These are phyloP conservation scores for Asterionellopsis glacialis DNA, from an alignment of 108 stramenopile species.

Conservation along the genomic window DNA sequence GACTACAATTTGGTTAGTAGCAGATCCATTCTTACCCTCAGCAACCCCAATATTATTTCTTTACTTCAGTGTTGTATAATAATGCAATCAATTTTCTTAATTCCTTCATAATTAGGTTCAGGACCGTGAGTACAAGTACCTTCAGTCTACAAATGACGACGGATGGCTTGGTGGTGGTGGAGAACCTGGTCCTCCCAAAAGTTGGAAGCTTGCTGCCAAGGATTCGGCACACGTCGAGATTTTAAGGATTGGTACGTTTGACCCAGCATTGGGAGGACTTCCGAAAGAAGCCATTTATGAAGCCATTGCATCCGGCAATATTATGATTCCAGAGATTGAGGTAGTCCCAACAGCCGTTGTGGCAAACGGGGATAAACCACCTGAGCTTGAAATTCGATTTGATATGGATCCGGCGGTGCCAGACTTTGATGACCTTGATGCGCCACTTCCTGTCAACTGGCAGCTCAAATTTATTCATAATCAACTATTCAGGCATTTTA, in stretches of 20 bases:
- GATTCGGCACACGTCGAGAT: constrained; percentile 87
- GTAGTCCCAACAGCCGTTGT: constrained; percentile 82
- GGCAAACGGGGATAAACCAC: constrained; percentile 71
- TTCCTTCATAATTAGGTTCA: background rate
- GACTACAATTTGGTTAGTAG: constrained; percentile 47
- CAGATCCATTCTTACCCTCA: background rate
- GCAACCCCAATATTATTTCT: too few species aligned
- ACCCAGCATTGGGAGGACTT: constrained; percentile 78
- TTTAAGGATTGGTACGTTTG: constrained; percentile 82
- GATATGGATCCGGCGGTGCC: constrained; percentile 69
- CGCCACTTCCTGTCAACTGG: constrained; percentile 73
- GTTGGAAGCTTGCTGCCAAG: constrained; percentile 76
- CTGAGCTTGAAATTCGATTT: constrained; percentile 85
- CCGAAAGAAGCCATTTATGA: constrained; percentile 56
- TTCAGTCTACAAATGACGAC: constrained; percentile 78
- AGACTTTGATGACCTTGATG: constrained; percentile 42
- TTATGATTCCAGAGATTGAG: constrained; percentile 82
- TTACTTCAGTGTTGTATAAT: too few species aligned
- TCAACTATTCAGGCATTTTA: constrained; percentile 72
- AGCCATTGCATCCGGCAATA: constrained; percentile 61
- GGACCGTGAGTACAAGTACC: constrained; percentile 60
- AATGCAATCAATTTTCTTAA: too few species aligned
- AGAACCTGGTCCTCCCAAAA: constrained; percentile 74
- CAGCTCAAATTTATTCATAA: constrained; percentile 84
- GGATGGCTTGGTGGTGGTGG: constrained; percentile 91